A percentile compares a stretch with the other conserved stretches of the same genome.
phyloP scores from a whole-genome alignment of 352 stramenopile genomes.

The Phytophthora tubulina region DNA sequence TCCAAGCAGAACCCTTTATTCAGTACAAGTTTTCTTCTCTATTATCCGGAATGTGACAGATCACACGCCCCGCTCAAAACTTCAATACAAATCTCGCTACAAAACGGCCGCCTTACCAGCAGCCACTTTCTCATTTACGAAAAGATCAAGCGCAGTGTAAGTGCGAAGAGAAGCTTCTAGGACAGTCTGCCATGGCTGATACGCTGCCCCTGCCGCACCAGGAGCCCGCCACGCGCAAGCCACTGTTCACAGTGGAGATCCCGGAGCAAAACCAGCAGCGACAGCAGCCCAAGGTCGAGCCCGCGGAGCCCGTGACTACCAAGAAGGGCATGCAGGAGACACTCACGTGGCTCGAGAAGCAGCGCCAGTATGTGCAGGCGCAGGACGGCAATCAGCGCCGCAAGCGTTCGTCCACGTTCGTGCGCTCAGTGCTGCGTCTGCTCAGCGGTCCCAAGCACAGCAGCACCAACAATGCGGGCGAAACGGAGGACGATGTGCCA shows the following conservation, averaged over 20 bases:
- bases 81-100: constrained; percentile 20
- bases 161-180: not conserved
- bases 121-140: constrained; percentile 32
- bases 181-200: constrained; percentile 22
- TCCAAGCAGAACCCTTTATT: constrained; percentile 1
- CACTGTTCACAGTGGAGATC: constrained; percentile 36
- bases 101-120: not conserved
- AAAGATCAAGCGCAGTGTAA: constrained; percentile 26
- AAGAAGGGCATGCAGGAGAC: constrained; percentile 67
- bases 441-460: constrained; percentile 45
- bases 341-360: constrained; percentile 76
- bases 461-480: constrained; percentile 17
- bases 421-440: constrained; percentile 65
- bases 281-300: constrained; percentile 1
- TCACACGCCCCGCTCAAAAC: constrained; percentile 28
- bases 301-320: constrained; percentile 2
- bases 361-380: constrained; percentile 49
- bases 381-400: constrained; percentile 47
- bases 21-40: constrained; percentile 1
- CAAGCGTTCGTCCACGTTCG: constrained; percentile 67
- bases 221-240: constrained; percentile 51
- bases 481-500: constrained; percentile 23
- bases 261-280: not conserved
- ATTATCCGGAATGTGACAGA: constrained; percentile 33
- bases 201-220: constrained; percentile 26